phyloP scores from a whole-genome alignment of 192 early-diverging fungal species.

The Rhizophagus sp. region DNA sequence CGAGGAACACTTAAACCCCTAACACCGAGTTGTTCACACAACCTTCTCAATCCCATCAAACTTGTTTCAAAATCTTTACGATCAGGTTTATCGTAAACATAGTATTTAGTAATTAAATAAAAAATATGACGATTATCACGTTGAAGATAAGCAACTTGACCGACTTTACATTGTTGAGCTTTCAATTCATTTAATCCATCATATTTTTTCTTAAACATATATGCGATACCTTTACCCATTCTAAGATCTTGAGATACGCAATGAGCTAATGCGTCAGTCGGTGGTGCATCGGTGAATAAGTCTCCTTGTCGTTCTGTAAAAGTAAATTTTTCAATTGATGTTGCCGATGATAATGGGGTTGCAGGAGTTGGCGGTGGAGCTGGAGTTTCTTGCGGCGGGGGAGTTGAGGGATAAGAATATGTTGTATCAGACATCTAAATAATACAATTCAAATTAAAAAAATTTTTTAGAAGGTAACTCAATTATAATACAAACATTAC shows the following conservation, averaged over 20 bases:
- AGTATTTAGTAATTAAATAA: conserved; percentile 37
- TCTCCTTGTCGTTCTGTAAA: conserved; percentile 40
- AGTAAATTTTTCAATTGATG: not conserved
- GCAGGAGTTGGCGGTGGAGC: not conserved
- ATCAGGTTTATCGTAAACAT: conserved; percentile 28
- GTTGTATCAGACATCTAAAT: not conserved
- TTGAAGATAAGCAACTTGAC: conserved; percentile 36
- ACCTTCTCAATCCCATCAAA: conserved; percentile 28
- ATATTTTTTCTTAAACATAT: conserved; percentile 30
- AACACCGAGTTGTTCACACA: conserved; percentile 36
- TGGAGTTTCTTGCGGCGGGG: not conserved
- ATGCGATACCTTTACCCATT: conserved; percentile 36
- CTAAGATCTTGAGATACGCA: conserved; percentile 36
- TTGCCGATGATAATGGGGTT: not conserved
- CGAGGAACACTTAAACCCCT: conserved; percentile 34
- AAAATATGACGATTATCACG: conserved; percentile 35
- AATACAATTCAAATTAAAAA: not conserved
- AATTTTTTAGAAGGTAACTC: no score
- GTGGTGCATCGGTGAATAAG: conserved; percentile 26
- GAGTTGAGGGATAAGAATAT: not conserved
- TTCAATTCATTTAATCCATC: conserved; percentile 27
- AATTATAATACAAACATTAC: no score
- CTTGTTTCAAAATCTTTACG: conserved; percentile 26
- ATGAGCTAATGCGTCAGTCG: conserved; percentile 32
- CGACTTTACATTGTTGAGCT: conserved; percentile 34